Base-by-base conservation (phyloP, 2,329 filamentous ascomycete species). In the Beauveria varroae region DNA sequence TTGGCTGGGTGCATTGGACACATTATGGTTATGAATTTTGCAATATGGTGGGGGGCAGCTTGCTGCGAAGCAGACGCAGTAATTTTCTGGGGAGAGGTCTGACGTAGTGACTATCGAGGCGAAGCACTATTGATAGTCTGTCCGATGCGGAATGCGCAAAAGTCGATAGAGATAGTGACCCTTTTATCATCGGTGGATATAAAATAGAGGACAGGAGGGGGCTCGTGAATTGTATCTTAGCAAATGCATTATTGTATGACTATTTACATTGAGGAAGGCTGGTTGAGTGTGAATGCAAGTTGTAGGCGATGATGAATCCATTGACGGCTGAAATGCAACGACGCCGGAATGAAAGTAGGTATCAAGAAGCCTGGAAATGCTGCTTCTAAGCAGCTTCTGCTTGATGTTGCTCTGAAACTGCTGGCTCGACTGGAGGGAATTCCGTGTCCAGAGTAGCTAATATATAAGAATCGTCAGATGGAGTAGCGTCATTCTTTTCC, bases 1-100 rank as follows among this genome's bases (percentile, higher is more conserved):
- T 75, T 76, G 73, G 64, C 65, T 70, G 75, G 76, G 79, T 76
- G 79, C 75, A 78, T 84, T 84, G 81, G 81, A 84, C 79, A 84
- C 76, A 79, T 82, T 74, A 83, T 83, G 78, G 73, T 83, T 84
- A 83, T 77, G 77, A 74, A 77, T 82, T 81, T 82, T 82, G 80
- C 79, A 77, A 79, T 80, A 80, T 76, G 74, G 58, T 49, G 69
- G 69, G 70, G 37, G 55, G 18, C 37, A 46, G 30, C 30, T 41
- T 12, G 40, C 50, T 55, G 50, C 58, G 40, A 49, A n/a, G 46
- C 24, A 43, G 44, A n/a, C 44, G 50, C 58, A 54, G 28, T n/a
- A 30, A n/a, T 20, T 43, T 41, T 49, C 16, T 47, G 50, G 40
- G 22, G 18, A 9, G 16, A 20, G 22, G 30, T 60, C 9, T 60